phyloP scores from a whole-genome alignment of 371 early-diverging fungal species.

The Mucor circinelloides region DNA sequence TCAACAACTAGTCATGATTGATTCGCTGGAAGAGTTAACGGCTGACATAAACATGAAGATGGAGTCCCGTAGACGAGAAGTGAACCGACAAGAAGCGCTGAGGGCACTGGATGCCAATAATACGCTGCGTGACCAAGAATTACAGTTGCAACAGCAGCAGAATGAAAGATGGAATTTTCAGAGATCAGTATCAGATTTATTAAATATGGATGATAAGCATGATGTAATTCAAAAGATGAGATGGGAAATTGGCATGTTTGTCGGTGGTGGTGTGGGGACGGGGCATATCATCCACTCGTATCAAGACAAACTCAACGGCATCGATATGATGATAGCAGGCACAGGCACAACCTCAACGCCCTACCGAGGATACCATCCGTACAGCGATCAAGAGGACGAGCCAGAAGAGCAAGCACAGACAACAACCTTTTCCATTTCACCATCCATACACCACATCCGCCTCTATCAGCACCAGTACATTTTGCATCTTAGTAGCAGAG shows the following conservation, averaged over 20 bases:
- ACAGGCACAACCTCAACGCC: conserved; percentile 31
- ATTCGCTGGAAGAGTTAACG: conserved; percentile 26
- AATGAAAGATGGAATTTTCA: conserved; percentile 37
- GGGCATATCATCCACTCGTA: conserved; percentile 45
- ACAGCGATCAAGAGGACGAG: not conserved
- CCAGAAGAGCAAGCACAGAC: not conserved
- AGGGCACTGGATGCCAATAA: conserved; percentile 7
- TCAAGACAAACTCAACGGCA: conserved; percentile 33
- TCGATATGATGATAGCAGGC: conserved; percentile 49
- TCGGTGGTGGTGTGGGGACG: conserved; percentile 51
- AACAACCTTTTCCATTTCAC: conserved; percentile 15
- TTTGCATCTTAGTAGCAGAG: conserved; percentile 29
- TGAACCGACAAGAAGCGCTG: conserved; percentile 9
- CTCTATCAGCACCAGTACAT: conserved; percentile 40
- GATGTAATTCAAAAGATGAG: conserved; percentile 43
- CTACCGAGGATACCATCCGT: not conserved
- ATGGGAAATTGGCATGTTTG: conserved; percentile 50
- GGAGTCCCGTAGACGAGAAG: conserved; percentile 9
- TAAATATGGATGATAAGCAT: conserved; percentile 37
- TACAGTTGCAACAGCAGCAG: not conserved
- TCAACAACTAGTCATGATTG: conserved; percentile 32
- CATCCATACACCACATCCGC: conserved; percentile 22
- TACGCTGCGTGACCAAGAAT: not conserved
- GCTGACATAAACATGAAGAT: conserved; percentile 27
- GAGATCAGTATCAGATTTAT: conserved; percentile 30